A percentile compares a stretch with the other conserved stretches of the same genome.
These are phyloP conservation scores for Cinchona pubescens DNA, from an alignment of 257 asterid genomes.

Conservation along the genomic window DNA sequence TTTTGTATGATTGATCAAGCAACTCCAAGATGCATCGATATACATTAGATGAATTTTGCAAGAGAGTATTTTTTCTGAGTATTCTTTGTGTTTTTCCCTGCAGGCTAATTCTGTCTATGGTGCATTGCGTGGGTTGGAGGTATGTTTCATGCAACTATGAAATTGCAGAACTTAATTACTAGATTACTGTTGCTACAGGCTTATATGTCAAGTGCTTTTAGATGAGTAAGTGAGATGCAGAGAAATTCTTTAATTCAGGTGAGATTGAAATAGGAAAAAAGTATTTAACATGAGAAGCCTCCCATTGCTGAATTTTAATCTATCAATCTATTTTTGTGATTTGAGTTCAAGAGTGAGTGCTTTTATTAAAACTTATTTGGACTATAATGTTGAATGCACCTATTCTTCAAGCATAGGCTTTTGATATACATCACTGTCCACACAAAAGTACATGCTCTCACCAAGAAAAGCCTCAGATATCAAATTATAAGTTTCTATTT, in stretches of 20 bases:
- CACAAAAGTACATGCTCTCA: neutral
- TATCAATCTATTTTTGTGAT: neutral
- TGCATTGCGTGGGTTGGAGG: slow-evolving; percentile 88
- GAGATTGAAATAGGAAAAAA: neutral
- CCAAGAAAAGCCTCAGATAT: neutral
- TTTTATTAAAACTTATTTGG: neutral
- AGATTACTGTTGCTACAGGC: neutral
- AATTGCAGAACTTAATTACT: neutral
- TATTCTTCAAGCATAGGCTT: neutral
- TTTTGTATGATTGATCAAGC: neutral
- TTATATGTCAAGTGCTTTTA: neutral
- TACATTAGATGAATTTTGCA: neutral
- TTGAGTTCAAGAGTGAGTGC: neutral
- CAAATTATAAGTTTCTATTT: neutral
- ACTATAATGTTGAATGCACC: neutral
- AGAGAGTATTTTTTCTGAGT: slow-evolving; percentile 16
- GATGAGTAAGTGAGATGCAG: neutral
- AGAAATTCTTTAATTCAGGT: neutral
- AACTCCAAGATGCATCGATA: neutral
- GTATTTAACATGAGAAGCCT: neutral
- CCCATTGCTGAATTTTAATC: neutral
- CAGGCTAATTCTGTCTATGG: slow-evolving; percentile 91
- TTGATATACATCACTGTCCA: neutral
- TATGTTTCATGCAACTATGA: slow-evolving; percentile 21
- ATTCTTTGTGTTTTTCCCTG: slow-evolving; percentile 27